Percentiles rank a stretch among this genome's conserved stretches.
phyloP scores from a whole-genome alignment of 768 basidiomycete species.

The Suillus weaverae region DNA sequence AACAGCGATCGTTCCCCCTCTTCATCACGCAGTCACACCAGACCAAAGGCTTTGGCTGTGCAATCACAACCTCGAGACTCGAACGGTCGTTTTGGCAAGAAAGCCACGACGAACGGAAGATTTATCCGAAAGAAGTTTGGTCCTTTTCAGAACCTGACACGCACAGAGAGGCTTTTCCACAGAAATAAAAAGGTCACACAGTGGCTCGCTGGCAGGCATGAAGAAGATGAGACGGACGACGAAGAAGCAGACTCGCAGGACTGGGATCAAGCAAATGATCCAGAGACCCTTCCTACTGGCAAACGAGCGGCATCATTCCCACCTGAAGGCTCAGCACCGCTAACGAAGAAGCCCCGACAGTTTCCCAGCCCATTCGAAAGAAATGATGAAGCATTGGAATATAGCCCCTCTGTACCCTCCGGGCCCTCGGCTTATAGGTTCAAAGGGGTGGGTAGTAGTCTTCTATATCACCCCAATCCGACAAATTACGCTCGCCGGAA shows the following conservation, averaged over 20 bases:
- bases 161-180: slow-evolving; percentile 42
- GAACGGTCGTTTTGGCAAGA: slow-evolving; percentile 71
- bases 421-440: slow-evolving; percentile 29
- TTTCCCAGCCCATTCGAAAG: slow-evolving; percentile 16
- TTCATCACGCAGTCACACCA: slow-evolving; percentile 26
- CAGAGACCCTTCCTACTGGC: slow-evolving; percentile 15
- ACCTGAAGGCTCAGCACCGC: slow-evolving; percentile 26
- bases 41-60: slow-evolving; percentile 44
- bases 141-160: slow-evolving; percentile 28
- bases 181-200: slow-evolving; percentile 39
- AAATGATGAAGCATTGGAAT: slow-evolving; percentile 27
- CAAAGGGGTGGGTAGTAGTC: slow-evolving; percentile 41
- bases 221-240: slow-evolving; percentile 18
- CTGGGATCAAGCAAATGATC: slow-evolving; percentile 14
- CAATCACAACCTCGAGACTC: slow-evolving; percentile 58
- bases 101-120: slow-evolving; percentile 48
- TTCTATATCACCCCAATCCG: slow-evolving; percentile 61
- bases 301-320: slow-evolving; percentile 25
- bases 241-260: slow-evolving; percentile 21
- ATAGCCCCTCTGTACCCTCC: slow-evolving; percentile 24
- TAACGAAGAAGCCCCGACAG: slow-evolving; percentile 28
- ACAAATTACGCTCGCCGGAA: slow-evolving; percentile 57
- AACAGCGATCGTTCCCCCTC: slow-evolving; percentile 25
- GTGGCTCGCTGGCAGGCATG: slow-evolving; percentile 27
- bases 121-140: slow-evolving; percentile 38